Percentiles rank a stretch among this genome's conserved stretches.
phyloP scores from a whole-genome alignment of 1,284 basidiomycete species.

The Hemileia vastatrix region DNA sequence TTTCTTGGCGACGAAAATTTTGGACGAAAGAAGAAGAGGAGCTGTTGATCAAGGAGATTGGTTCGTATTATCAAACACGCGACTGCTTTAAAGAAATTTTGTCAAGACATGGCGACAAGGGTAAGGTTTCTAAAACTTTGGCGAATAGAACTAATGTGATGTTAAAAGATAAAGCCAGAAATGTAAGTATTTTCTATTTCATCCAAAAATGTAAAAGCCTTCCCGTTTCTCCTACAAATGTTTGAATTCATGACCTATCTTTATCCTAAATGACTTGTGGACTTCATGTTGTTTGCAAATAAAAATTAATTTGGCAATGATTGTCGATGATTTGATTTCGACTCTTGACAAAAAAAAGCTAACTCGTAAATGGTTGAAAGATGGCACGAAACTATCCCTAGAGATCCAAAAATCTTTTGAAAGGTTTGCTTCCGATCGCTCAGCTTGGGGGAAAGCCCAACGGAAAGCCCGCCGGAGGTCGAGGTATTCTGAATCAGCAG shows the following conservation, averaged over 20 bases:
- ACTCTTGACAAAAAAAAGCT: neutral
- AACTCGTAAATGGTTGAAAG: slow-evolving; percentile 9
- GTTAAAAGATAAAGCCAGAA: slow-evolving; percentile 22
- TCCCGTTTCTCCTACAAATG: no score
- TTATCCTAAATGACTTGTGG: neutral
- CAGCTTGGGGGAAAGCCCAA: no score
- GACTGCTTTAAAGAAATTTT: slow-evolving; percentile 19
- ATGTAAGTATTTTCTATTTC: neutral
- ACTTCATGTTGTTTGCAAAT: neutral
- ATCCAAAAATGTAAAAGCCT: neutral
- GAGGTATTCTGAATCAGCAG: no score
- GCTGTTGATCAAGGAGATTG: slow-evolving; percentile 15
- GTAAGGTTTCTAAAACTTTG: neutral
- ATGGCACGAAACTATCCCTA: neutral
- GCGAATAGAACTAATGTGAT: slow-evolving; percentile 7
- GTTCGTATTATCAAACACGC: neutral
- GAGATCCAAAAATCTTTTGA: neutral
- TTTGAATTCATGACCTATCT: neutral
- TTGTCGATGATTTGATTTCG: neutral
- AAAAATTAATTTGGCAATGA: neutral
- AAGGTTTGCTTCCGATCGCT: slow-evolving; percentile 13
- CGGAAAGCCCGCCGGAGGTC: no score
- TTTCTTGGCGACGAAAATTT: slow-evolving; percentile 3
- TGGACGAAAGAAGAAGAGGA: slow-evolving; percentile 18
- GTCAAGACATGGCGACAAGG: slow-evolving; percentile 7